These are phyloP conservation scores for Cryptococcus sp. DNA, from an alignment of 1,284 basidiomycete genomes.

Conservation along the genomic window DNA sequence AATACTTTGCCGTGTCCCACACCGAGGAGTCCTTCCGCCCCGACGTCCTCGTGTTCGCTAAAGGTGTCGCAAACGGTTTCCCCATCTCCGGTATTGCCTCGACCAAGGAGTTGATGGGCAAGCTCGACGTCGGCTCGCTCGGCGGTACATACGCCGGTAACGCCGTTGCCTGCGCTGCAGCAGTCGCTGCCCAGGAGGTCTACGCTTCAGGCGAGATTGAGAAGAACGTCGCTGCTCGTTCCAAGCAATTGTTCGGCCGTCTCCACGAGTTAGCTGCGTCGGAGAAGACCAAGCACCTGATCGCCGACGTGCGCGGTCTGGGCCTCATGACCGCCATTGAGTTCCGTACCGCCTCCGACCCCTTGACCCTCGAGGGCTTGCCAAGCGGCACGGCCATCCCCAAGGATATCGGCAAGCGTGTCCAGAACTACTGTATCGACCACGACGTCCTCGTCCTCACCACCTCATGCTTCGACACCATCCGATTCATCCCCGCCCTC, in stretches of 20 bases:
- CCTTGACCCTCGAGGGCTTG: constrained; percentile 36
- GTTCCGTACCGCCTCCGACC: constrained; percentile 34
- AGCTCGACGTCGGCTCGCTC: constrained; percentile 76
- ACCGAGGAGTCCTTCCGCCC: constrained; percentile 73
- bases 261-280: constrained; percentile 56
- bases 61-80: constrained; percentile 67
- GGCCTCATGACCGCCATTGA: constrained; percentile 55
- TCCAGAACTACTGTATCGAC: constrained; percentile 78
- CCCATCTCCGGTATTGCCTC: constrained; percentile 85
- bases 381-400: constrained; percentile 58
- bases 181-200: constrained; percentile 73
- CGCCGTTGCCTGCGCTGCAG: constrained; percentile 84
- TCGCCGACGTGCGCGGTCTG: constrained; percentile 55
- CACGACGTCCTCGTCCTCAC: constrained; percentile 71
- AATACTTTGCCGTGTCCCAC: constrained; percentile 72
- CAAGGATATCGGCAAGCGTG: constrained; percentile 68
- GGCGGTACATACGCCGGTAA: constrained; percentile 91
- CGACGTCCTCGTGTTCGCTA: constrained; percentile 87
- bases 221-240: constrained; percentile 74
- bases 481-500: constrained; percentile 70
- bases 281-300: constrained; percentile 56
- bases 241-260: constrained; percentile 67
- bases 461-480: constrained; percentile 54
- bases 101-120: constrained; percentile 78
- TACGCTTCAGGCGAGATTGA: constrained; percentile 76